Evolutionary conservation across 2,329 filamentous ascomycete genomes (phyloP).

Genomic region (Trichoderma sp.): DNA sequence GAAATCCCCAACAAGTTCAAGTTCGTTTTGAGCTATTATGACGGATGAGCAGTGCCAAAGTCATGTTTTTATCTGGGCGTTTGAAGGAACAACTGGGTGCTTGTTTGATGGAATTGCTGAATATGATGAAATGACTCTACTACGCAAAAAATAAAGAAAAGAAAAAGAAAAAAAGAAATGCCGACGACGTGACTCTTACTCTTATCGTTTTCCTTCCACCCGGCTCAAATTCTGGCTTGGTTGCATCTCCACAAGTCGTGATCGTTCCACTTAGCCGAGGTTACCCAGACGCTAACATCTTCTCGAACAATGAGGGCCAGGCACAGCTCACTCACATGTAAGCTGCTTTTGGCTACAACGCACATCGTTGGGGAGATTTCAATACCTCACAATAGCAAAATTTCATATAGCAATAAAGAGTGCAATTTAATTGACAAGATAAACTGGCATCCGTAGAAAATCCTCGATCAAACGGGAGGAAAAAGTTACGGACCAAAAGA

Average conservation of each 20-base stretch:
- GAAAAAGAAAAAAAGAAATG: background rate
- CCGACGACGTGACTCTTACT: background rate
- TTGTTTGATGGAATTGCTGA: conserved; percentile 13
- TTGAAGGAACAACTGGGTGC: conserved; percentile 8
- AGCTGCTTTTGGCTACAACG: background rate
- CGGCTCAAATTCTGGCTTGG: background rate
- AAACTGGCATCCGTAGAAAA: too few species aligned
- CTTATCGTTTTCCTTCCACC: conserved; percentile 4
- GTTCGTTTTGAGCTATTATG: conserved; percentile 5
- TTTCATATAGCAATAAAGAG: too few species aligned
- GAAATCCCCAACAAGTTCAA: background rate
- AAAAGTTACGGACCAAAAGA: background rate
- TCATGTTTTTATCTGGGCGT: conserved; percentile 14
- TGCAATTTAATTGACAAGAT: too few species aligned
- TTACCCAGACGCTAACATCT: conserved; percentile 4
- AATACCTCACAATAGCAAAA: background rate
- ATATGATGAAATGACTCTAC: conserved; percentile 18
- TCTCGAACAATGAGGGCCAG: background rate
- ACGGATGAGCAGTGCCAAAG: conserved; percentile 8
- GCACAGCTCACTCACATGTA: background rate
- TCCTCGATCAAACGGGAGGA: background rate
- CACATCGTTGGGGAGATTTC: background rate
- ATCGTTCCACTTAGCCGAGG: conserved; percentile 20
- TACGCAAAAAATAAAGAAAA: background rate
- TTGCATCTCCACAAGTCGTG: conserved; percentile 19